These are phyloP conservation scores for Austropuccinia psidii DNA, from an alignment of 1,284 basidiomycete genomes.

Conservation along the genomic window DNA sequence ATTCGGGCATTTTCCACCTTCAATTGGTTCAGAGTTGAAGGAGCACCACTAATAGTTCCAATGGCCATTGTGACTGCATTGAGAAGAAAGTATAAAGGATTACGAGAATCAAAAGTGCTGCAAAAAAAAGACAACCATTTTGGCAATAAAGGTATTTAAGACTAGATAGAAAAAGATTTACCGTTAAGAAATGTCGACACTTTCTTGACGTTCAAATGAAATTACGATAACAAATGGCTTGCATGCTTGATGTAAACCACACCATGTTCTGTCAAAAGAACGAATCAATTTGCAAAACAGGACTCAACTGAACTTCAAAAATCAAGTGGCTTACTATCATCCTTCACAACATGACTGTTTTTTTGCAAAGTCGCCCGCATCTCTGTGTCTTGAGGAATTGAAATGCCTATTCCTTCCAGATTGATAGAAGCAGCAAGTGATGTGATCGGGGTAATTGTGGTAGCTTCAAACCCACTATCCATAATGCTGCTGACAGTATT, in stretches of 20 bases:
- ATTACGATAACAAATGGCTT: slow-evolving; percentile 82
- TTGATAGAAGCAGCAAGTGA: slow-evolving; percentile 65
- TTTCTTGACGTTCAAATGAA: slow-evolving; percentile 94
- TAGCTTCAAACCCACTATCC: slow-evolving; percentile 74
- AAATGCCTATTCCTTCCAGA: slow-evolving; percentile 85
- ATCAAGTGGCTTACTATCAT: slow-evolving; percentile 60
- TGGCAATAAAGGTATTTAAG: background rate
- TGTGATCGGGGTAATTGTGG: slow-evolving; percentile 63
- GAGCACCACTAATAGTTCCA: slow-evolving; percentile 94
- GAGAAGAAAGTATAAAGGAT: slow-evolving; percentile 85
- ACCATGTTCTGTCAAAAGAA: slow-evolving; percentile 64
- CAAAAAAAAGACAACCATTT: background rate
- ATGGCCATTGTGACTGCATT: slow-evolving; percentile 95
- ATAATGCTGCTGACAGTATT: slow-evolving; percentile 63
- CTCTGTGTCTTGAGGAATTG: slow-evolving; percentile 66
- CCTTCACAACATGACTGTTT: slow-evolving; percentile 82
- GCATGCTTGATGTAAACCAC: slow-evolving; percentile 97
- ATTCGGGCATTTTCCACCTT: slow-evolving; percentile 91
- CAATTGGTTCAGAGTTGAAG: slow-evolving; percentile 89
- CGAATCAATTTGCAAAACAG: background rate
- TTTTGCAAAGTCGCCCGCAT: slow-evolving; percentile 82
- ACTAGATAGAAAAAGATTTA: slow-evolving; percentile 49
- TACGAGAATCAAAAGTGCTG: slow-evolving; percentile 66
- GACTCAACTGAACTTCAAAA: background rate
- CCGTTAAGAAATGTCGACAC: slow-evolving; percentile 88